phyloP scores from a whole-genome alignment of 1,139 yeast genomes.

The Kazachstania sp. region DNA sequence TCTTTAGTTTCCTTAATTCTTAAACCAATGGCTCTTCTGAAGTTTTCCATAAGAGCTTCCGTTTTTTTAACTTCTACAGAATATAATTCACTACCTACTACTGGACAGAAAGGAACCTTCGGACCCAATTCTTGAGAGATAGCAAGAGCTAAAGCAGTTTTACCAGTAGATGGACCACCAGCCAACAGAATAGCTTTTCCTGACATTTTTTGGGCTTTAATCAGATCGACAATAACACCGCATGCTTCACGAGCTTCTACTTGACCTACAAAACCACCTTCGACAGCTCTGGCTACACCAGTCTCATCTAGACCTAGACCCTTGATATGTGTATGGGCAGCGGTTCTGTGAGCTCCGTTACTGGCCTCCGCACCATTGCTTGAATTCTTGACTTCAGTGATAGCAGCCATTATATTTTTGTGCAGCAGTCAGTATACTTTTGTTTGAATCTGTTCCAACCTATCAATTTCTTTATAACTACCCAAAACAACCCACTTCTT shows the following conservation, averaged over 20 bases:
- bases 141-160: conserved; percentile 93
- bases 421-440: too few species aligned
- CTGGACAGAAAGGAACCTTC: conserved; percentile 95
- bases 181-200: conserved; percentile 95
- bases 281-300: conserved; percentile 76
- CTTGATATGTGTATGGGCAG: conserved; percentile 95
- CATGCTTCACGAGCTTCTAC: conserved; percentile 93
- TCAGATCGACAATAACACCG: conserved; percentile 88
- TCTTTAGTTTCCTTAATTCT: conserved; percentile 96
- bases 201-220: conserved; percentile 86
- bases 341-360: conserved; percentile 52
- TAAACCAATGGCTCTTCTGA: conserved; percentile 91
- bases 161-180: conserved; percentile 98
- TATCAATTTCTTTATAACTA: too few species aligned
- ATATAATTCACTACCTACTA: conserved; percentile 89
- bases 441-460: too few species aligned
- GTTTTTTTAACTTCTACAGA: conserved; percentile 98
- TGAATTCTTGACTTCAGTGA: conserved; percentile 66
- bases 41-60: conserved; percentile 94
- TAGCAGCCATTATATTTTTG: conserved; percentile 92
- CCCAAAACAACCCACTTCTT: too few species aligned
- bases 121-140: conserved; percentile 97
- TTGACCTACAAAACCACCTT: conserved; percentile 96
- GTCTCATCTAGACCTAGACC: conserved; percentile 90
- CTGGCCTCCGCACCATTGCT: conserved; percentile 22